phyloP scores from a whole-genome alignment of 2,329 filamentous ascomycete genomes.

The Ceratocystis cacaofunesta region DNA sequence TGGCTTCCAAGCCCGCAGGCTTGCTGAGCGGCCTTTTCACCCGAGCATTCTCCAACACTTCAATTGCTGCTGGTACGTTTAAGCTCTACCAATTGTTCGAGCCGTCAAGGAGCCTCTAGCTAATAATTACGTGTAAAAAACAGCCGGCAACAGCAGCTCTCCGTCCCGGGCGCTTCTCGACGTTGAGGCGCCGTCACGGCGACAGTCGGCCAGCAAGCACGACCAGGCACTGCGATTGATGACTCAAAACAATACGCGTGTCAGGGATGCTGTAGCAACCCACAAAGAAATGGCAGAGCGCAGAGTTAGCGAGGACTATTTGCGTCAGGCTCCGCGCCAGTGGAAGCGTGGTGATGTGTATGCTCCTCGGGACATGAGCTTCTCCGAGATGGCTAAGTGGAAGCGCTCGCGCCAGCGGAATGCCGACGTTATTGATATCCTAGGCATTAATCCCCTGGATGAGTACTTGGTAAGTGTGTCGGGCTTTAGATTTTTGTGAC shows the following conservation, averaged over 20 bases:
- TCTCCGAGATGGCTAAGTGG: conserved; percentile 71
- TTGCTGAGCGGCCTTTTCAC: conserved; percentile 8
- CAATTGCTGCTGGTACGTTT: conserved; percentile 1
- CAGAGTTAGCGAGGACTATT: conserved; percentile 36
- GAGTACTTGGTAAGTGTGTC: conserved; percentile 62
- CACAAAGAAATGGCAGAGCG: conserved; percentile 21
- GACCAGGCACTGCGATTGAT: conserved; percentile 18
- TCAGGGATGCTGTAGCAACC: conserved; percentile 15
- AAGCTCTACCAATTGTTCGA: no score
- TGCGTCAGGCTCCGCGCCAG: conserved; percentile 50
- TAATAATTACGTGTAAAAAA: no score
- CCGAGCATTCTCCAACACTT: conserved; percentile 11
- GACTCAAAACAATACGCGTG: conserved; percentile 19
- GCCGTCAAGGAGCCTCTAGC: no score
- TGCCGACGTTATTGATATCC: conserved; percentile 60
- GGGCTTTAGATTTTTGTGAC: not conserved
- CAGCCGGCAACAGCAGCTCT: not conserved
- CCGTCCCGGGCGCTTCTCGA: conserved; percentile 18
- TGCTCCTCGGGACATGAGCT: conserved; percentile 71
- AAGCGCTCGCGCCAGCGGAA: conserved; percentile 41
- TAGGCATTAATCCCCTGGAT: conserved; percentile 65
- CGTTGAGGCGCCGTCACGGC: conserved; percentile 17
- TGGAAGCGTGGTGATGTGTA: conserved; percentile 78
- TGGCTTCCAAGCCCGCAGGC: conserved; percentile 9
- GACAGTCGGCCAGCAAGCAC: conserved; percentile 13